Percentiles rank a stretch among this genome's conserved stretches.
phyloP scores from a whole-genome alignment of 129 eudicot genomes.

The Silybum marianum region DNA sequence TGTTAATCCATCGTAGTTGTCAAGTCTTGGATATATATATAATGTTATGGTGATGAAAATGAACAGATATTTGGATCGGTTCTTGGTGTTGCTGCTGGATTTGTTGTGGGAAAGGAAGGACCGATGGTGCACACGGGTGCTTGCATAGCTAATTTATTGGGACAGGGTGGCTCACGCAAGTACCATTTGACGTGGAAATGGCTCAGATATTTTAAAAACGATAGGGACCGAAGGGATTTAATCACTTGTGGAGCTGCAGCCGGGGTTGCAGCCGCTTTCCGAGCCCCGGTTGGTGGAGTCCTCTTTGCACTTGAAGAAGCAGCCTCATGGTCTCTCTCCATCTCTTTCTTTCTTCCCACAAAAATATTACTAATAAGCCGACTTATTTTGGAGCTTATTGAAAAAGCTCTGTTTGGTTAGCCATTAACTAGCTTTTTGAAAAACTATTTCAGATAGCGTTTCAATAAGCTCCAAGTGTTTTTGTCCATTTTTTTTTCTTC shows the following conservation, averaged over 20 bases:
- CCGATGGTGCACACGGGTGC: constrained; percentile 99
- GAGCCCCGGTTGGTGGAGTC: constrained; percentile 99
- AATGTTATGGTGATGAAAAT: background rate
- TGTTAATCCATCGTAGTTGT: background rate
- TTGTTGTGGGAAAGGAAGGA: constrained; percentile 99
- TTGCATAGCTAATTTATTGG: constrained; percentile 93
- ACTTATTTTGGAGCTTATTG: background rate
- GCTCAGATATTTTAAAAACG: constrained; percentile 92
- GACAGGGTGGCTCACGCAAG: constrained; percentile 97
- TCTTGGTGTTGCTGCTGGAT: constrained; percentile 94
- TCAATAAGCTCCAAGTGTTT: background rate
- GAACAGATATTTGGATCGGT: constrained; percentile 84
- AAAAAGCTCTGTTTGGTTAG: background rate
- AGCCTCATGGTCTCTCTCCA: constrained; percentile 76
- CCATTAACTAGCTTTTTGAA: background rate
- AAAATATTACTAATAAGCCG: background rate
- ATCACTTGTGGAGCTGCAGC: constrained; percentile 99
- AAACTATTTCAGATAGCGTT: background rate
- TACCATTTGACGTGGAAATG: constrained; percentile 92
- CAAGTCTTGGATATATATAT: background rate
- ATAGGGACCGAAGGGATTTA: constrained; percentile 88
- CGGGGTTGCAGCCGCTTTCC: constrained; percentile 98
- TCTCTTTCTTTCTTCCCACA: constrained; percentile 19
- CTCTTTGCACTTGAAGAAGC: constrained; percentile 99
- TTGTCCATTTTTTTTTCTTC: background rate